phyloP scores from a whole-genome alignment of 2,329 filamentous ascomycete species.

The Ophiocordyceps polyrhachis-furcata region DNA sequence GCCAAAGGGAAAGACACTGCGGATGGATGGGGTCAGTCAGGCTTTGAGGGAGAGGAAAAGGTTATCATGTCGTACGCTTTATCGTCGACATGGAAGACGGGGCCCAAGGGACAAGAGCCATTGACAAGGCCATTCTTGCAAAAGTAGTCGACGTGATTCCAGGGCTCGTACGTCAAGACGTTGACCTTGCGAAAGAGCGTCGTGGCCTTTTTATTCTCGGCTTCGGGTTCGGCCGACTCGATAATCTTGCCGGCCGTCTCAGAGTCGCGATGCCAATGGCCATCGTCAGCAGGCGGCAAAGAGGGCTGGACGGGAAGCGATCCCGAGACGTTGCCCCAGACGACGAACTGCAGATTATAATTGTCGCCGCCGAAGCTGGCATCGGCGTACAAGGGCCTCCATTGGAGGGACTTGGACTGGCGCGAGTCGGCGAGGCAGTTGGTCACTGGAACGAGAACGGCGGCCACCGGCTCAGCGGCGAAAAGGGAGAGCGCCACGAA shows the following conservation, averaged over 20 bases:
- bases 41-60: background rate
- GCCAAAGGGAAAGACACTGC: slow-evolving; percentile 16
- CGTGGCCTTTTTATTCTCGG: slow-evolving; percentile 37
- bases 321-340: slow-evolving; percentile 86
- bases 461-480: slow-evolving; percentile 26
- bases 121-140: slow-evolving; percentile 43
- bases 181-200: slow-evolving; percentile 56
- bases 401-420: slow-evolving; percentile 49
- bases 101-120: slow-evolving; percentile 54
- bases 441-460: slow-evolving; percentile 57
- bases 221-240: slow-evolving; percentile 31
- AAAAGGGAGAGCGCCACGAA: slow-evolving; percentile 12
- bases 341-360: slow-evolving; percentile 54
- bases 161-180: slow-evolving; percentile 62
- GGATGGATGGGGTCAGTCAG: background rate
- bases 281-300: slow-evolving; percentile 38
- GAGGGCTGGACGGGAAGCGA: slow-evolving; percentile 31
- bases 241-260: slow-evolving; percentile 57
- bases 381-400: slow-evolving; percentile 55
- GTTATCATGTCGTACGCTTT: slow-evolving; percentile 32
- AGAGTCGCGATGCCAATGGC: slow-evolving; percentile 42
- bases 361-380: slow-evolving; percentile 50
- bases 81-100: slow-evolving; percentile 13
- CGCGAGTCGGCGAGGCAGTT: slow-evolving; percentile 59
- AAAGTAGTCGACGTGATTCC: slow-evolving; percentile 37